Conservation (phyloP, 768 basidiomycete species). For the Pleurotus tuoliensis region DNA sequence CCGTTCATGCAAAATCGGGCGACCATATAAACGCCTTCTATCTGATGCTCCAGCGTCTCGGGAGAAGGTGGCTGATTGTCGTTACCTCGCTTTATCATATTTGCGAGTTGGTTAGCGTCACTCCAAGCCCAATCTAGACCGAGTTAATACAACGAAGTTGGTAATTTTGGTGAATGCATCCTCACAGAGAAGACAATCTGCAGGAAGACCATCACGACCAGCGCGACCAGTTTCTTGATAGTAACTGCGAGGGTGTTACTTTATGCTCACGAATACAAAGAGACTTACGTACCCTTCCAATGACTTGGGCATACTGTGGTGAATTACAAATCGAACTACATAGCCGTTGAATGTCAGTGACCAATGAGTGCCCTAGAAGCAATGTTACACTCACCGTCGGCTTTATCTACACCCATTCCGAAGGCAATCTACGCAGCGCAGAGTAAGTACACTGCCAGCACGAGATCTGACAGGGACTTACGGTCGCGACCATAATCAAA, state of each 20-base stretch:
- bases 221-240: conserved; percentile 98
- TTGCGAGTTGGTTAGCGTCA: conserved; percentile 54
- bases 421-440: conserved; percentile 70
- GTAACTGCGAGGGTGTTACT: conserved; percentile 41
- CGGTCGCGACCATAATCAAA: conserved; percentile 91
- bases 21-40: conserved; percentile 62
- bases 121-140: conserved; percentile 58
- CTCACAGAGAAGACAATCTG: conserved; percentile 87
- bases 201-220: conserved; percentile 81
- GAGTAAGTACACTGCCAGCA: conserved; percentile 3
- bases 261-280: neutral
- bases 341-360: neutral
- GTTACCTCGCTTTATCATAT: conserved; percentile 57
- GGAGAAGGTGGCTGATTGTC: conserved; percentile 34
- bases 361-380: no score
- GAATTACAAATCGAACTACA: conserved; percentile 88
- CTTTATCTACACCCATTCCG: conserved; percentile 95
- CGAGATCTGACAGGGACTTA: conserved; percentile 27
- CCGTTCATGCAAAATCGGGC: conserved; percentile 78
- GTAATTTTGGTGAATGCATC: conserved; percentile 7
- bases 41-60: conserved; percentile 59
- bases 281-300: conserved; percentile 65
- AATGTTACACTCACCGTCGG: conserved; percentile 48
- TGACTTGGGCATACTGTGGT: conserved; percentile 76
- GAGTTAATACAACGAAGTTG: conserved; percentile 1